phyloP scores from a whole-genome alignment of 768 basidiomycete species.

The Termitomyces sp. region DNA sequence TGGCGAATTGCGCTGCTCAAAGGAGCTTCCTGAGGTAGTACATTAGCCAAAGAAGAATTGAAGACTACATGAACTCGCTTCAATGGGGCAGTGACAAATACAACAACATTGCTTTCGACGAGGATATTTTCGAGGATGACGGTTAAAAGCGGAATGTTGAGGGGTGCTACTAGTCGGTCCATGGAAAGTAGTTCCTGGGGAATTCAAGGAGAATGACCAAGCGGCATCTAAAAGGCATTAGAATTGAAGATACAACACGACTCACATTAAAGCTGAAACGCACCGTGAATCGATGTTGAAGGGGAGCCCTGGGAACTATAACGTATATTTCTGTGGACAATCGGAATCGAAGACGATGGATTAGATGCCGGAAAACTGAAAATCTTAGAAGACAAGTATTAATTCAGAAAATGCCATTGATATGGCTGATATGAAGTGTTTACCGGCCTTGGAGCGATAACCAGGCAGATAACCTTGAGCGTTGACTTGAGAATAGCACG shows the following conservation, averaged over 20 bases:
- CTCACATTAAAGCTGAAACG: background rate
- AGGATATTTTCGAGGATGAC: background rate
- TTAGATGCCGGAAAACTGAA: constrained; percentile 13
- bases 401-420: background rate
- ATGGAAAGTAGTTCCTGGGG: background rate
- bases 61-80: background rate
- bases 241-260: background rate
- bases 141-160: background rate
- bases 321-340: constrained; percentile 4
- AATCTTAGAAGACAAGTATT: background rate
- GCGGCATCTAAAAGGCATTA: background rate
- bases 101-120: background rate
- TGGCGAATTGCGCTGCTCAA: background rate
- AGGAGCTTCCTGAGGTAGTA: background rate
- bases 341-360: background rate
- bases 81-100: background rate
- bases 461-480: constrained; percentile 5
- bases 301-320: background rate
- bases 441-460: constrained; percentile 14
- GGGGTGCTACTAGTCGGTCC: background rate
- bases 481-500: constrained; percentile 5
- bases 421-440: background rate
- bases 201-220: background rate
- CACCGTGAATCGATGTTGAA: background rate
- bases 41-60: background rate